phyloP scores from a whole-genome alignment of 192 early-diverging fungal genomes.

The Coemansia guatemalensis region DNA sequence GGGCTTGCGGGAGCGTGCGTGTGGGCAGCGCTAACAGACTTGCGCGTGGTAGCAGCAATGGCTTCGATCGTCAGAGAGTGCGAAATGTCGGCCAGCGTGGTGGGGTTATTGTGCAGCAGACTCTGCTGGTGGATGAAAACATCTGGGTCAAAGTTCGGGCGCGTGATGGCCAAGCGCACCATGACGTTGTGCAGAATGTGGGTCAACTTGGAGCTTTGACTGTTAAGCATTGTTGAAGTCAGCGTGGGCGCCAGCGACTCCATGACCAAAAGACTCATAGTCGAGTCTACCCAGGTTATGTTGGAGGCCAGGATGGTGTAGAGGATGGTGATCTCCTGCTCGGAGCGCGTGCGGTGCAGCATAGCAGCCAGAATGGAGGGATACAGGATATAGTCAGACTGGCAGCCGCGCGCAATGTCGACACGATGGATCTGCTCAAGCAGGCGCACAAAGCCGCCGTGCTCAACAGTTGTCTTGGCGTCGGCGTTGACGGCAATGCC shows the following conservation, averaged over 20 bases:
- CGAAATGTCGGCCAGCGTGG: conserved; percentile 24
- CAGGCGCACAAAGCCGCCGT: conserved; percentile 45
- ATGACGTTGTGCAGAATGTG: conserved; percentile 54
- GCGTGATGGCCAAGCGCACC: conserved; percentile 49
- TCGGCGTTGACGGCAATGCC: conserved; percentile 31
- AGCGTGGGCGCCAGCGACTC: conserved; percentile 53
- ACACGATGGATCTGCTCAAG: conserved; percentile 48
- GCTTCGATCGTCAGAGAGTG: conserved; percentile 40
- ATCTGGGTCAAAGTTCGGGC: conserved; percentile 54
- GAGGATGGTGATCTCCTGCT: conserved; percentile 52
- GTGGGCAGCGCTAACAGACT: conserved; percentile 28
- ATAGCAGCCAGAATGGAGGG: conserved; percentile 49
- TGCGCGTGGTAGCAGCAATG: conserved; percentile 43
- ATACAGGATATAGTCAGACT: conserved; percentile 51
- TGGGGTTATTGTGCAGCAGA: conserved; percentile 17
- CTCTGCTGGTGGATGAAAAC: conserved; percentile 51
- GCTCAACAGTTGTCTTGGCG: conserved; percentile 33
- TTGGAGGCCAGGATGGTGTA: conserved; percentile 49
- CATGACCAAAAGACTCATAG: conserved; percentile 48
- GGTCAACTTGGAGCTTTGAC: conserved; percentile 45
- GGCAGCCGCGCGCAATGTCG: conserved; percentile 47
- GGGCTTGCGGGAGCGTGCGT: conserved; percentile 10
- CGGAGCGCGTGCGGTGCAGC: conserved; percentile 47
- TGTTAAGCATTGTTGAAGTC: conserved; percentile 32
- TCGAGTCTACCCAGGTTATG: conserved; percentile 46